phyloP scores from a whole-genome alignment of 2,329 filamentous ascomycete species.

The Torrubiella hemipterigena region DNA sequence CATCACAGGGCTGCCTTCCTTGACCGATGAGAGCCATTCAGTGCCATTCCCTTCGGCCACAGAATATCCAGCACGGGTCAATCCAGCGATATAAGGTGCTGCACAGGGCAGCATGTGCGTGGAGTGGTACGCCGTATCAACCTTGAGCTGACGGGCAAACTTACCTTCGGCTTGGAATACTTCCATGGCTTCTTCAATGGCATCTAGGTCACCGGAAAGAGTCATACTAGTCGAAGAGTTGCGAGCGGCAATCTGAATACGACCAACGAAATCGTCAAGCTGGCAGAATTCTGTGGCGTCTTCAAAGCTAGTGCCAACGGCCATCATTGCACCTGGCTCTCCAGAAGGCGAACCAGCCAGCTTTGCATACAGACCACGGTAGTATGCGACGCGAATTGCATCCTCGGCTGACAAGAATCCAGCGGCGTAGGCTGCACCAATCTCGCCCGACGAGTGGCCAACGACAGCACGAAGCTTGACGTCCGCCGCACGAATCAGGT shows the following conservation, averaged over 20 bases:
- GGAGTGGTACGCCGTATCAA: constrained; percentile 6
- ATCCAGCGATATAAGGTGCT: not conserved
- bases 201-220: constrained; percentile 4
- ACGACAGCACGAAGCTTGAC: constrained; percentile 20
- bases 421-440: constrained; percentile 33
- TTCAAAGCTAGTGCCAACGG: constrained; percentile 6
- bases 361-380: constrained; percentile 5
- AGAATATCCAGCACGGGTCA: not conserved
- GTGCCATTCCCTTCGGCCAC: not conserved
- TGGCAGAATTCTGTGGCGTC: constrained; percentile 1
- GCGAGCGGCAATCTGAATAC: constrained; percentile 8
- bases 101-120: constrained; percentile 3
- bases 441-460: constrained; percentile 35
- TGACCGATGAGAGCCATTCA: constrained; percentile 1
- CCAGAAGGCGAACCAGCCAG: not conserved
- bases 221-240: constrained; percentile 10
- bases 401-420: constrained; percentile 19
- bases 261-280: constrained; percentile 5
- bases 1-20: not conserved
- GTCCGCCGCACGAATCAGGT: constrained; percentile 13
- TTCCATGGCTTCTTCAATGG: not conserved
- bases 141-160: constrained; percentile 3
- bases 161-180: constrained; percentile 1
- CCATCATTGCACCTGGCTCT: constrained; percentile 7
- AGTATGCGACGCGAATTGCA: constrained; percentile 12